Base-by-base conservation (phyloP, 805 yeast genomes). In the Nakazawaea peltata region DNA sequence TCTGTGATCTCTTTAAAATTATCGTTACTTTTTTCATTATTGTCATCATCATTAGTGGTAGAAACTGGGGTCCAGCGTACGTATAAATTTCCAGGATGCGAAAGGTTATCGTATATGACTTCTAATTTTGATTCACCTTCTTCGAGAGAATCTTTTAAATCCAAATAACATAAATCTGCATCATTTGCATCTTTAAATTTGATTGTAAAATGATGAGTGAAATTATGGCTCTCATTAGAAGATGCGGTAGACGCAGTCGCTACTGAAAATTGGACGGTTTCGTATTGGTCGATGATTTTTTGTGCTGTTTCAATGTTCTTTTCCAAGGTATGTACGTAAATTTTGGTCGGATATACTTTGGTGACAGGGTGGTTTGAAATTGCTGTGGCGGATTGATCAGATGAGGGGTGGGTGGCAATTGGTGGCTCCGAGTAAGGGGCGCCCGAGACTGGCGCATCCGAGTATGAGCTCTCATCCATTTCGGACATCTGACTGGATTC, bases 31-130 rank as follows among this genome's bases (percentile, higher is more conserved):
- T 65, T 53, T 19, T 75, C 49, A 14, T 75, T 74, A 21, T 21
- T 11, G 15, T 13, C 19, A 15, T 27, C 29, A 12, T 5, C 8
- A 13, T 27, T 12, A 13, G 12, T 17, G 19, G 10, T 16, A 5
- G 12, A 11, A 5, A 6, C 6, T 7, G 17, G 29, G 6, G 17
- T 30, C 39, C 39, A 36, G 38, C 74, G 65, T 19, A 75, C 65
- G 50, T 71, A 76, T 12, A 77, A 45, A 43, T 69, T 68, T 2
- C 81, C 82, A 1, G 83, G 83, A 41, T 71, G 76, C 4, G 72
- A 62, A 9, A 66, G 44, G 1, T 56, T 37, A 30, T 57, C 56
- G 34, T 56, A 42, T 14, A 42, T 41, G 10, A 49, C 36, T 2
- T 27, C 28, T 9, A 47, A 30, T 8, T 22, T 32, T 11, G 16